Base-by-base conservation (phyloP, 805 yeast genomes). In the Dipodascus geniculatus region DNA sequence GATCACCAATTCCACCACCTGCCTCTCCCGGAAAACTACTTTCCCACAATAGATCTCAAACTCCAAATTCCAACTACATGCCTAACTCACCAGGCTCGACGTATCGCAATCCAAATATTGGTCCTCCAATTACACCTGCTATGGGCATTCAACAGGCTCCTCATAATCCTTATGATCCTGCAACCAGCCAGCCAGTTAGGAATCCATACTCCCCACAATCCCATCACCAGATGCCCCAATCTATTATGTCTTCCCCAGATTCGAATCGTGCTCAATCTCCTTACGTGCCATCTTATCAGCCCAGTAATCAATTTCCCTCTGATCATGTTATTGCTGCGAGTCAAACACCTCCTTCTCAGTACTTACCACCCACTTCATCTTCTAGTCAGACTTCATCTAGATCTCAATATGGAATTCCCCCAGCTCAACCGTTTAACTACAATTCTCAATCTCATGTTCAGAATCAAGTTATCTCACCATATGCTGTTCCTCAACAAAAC, bases 91-190 rank as follows among this genome's bases (percentile, higher is more conserved):
- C 49, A 47, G 22, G 55, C 28, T 42, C 16, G 8, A 17, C 35
- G 31, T 20, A 19, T 51, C 56, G 31, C 52, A 58, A 33, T 20
- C 57, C 17, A 20, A 58, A 51, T 17, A 47, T 42, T 9, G 20
- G 52, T 19, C 42, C 24, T 47, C 16, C 16, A 16, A 9, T 6
- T 38, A 11, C 44, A 16, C 53, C 42, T 24, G 51, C 56, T 2
- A 42, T 50, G 19, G 55, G 50, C 35, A 23, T 14, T 11, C 35
- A 11, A 20, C 17, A 23, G 44, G 58, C 48, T 54, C 60, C 48
- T 22, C 58, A 22, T 23, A 60, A 51, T 49, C 61, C 58, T 14
- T 56, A 55, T 51, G 59, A 59, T 2, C 61, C 61, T 16, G 51
- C 51, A n/a, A 11, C 54, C 19, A 35, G 4, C 4, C 19, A 8